Percentiles rank a stretch among this genome's conserved stretches.
phyloP scores from a whole-genome alignment of 1,139 yeast species.

The Debaryomyces udenii region DNA sequence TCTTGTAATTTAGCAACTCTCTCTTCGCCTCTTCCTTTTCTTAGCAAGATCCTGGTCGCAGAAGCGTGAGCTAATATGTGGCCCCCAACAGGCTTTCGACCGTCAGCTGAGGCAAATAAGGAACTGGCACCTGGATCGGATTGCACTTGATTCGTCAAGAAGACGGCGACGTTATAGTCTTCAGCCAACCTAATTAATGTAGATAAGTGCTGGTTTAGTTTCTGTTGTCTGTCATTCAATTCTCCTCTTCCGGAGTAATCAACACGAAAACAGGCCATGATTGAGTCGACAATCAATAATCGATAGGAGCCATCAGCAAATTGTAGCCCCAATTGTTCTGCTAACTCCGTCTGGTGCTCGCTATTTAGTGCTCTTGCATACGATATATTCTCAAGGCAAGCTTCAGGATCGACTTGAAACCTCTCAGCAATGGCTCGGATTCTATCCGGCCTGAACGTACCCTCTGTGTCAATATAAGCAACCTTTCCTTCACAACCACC shows the following conservation, averaged over 20 bases:
- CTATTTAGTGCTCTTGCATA: constrained; percentile 63
- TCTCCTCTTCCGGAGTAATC: constrained; percentile 65
- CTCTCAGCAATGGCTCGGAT: constrained; percentile 56
- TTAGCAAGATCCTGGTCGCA: constrained; percentile 57
- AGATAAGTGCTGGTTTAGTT: constrained; percentile 57
- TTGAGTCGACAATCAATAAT: constrained; percentile 53
- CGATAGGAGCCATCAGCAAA: constrained; percentile 53
- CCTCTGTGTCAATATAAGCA: constrained; percentile 64
- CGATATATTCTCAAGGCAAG: constrained; percentile 55
- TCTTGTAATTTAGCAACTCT: constrained; percentile 65
- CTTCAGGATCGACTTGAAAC: constrained; percentile 55
- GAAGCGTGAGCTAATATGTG: constrained; percentile 68
- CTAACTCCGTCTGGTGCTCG: constrained; percentile 62
- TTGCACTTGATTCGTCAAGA: constrained; percentile 65
- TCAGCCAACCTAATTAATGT: constrained; percentile 56
- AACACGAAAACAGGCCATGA: constrained; percentile 65
- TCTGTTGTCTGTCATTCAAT: constrained; percentile 62
- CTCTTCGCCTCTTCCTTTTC: constrained; percentile 69
- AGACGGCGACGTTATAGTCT: constrained; percentile 61
- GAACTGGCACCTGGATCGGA: constrained; percentile 73
- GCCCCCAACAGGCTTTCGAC: constrained; percentile 68
- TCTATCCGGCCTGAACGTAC: constrained; percentile 61
- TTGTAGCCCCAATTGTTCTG: constrained; percentile 54
- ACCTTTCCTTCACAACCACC: constrained; percentile 69
- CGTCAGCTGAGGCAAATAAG: constrained; percentile 64